Evolutionary conservation across 805 yeast species (phyloP).

Genomic region (Candida maris): DNA sequence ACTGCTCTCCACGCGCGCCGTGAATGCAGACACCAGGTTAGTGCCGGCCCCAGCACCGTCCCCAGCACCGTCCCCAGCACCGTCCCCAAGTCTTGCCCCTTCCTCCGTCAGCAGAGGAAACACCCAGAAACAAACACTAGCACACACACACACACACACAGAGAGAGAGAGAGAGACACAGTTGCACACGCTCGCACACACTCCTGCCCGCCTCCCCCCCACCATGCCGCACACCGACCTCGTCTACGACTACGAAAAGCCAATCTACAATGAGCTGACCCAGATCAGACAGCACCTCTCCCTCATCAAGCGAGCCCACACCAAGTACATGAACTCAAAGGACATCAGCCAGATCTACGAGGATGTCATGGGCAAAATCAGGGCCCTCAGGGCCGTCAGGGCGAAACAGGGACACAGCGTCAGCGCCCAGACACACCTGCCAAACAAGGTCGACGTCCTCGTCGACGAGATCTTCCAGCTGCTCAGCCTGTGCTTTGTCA

Average conservation of each 20-base stretch:
- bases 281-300: constrained; percentile 42
- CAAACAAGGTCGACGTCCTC: constrained; percentile 62
- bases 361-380: constrained; percentile 50
- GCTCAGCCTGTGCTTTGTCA: constrained; percentile 78
- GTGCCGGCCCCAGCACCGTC: too few species aligned
- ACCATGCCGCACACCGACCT: constrained; percentile 23
- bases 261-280: constrained; percentile 37
- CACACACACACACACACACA: too few species aligned
- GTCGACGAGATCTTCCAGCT: constrained; percentile 89
- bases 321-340: constrained; percentile 60
- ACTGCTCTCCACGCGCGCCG: too few species aligned
- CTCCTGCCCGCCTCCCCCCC: too few species aligned
- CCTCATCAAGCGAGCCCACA: constrained; percentile 57
- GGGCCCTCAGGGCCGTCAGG: constrained; percentile 51
- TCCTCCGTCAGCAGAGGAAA: too few species aligned
- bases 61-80: too few species aligned
- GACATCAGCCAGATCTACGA: constrained; percentile 63
- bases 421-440: constrained; percentile 17
- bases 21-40: too few species aligned
- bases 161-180: too few species aligned
- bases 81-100: too few species aligned
- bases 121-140: too few species aligned
- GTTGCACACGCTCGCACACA: too few species aligned
- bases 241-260: constrained; percentile 32
- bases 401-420: constrained; percentile 22